phyloP scores from a whole-genome alignment of 1,139 yeast species.

The Kurtzmaniella natalensis region DNA sequence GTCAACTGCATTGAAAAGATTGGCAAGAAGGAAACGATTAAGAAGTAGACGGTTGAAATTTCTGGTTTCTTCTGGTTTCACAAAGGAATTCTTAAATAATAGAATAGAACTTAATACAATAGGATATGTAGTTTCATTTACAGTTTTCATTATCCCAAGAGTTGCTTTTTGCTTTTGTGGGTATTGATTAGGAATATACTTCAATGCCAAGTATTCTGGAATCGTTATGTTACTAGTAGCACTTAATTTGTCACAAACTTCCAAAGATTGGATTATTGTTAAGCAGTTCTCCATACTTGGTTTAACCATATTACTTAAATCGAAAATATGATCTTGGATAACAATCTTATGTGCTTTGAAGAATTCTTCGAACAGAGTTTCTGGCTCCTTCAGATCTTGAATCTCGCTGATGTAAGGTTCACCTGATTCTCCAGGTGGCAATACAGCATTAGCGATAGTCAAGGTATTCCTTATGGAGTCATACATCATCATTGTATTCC shows the following conservation, averaged over 20 bases:
- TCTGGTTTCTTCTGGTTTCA: conserved; percentile 5
- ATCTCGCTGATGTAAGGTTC: not conserved
- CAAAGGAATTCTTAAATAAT: not conserved
- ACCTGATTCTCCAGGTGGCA: not conserved
- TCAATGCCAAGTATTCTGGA: conserved; percentile 27
- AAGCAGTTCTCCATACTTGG: conserved; percentile 9
- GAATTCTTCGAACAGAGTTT: not conserved
- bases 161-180: conserved; percentile 23
- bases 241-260: conserved; percentile 38
- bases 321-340: not conserved
- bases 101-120: not conserved
- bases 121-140: conserved; percentile 26
- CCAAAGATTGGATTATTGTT: conserved; percentile 6
- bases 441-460: conserved; percentile 2
- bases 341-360: not conserved
- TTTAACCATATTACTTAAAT: conserved; percentile 1
- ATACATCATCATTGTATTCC: conserved; percentile 28
- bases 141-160: conserved; percentile 23
- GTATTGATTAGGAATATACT: conserved; percentile 16
- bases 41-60: conserved; percentile 31
- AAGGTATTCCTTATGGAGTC: conserved; percentile 26
- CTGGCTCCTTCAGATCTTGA: not conserved
- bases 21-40: conserved; percentile 34
- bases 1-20: conserved; percentile 29
- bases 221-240: conserved; percentile 41